Base-by-base conservation (phyloP, 352 stramenopile species). In the Phytophthora ohioensis region DNA sequence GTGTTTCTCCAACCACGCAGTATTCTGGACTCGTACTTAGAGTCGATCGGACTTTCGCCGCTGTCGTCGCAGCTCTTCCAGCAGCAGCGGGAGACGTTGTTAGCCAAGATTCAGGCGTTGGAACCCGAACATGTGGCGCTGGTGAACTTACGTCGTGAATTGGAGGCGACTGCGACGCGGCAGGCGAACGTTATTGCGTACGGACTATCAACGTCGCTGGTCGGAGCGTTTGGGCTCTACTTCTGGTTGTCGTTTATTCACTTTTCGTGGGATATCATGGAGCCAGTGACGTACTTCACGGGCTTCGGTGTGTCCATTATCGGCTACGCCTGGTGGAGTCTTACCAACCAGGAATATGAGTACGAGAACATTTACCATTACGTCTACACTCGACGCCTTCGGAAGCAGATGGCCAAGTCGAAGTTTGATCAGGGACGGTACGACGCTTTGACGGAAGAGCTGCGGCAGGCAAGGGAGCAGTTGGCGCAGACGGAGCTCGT, bases 251-350 rank as follows among this genome's bases (percentile, higher is more conserved):
- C 87, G 55, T 95, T 95, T 68, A 91, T 95, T 65, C 84, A 97
- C 70, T 94, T 95, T 57, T 95, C 88, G 51, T 97, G 88, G 90
- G 88, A 95, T 65, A 97, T 95, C 59, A 97, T 97, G 90, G 90
- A 97, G 66, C 90, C 90, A 0, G 88, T 97, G 66, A 97, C 88
- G 67, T 97, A 97, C 75, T 94, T 95, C 62, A 95, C 87, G 10
- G 90, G 88, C 34, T 94, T 94, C 59, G 88, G 85, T 35, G 78
- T 93, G 53, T 90, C 77, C 21, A 83, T 97, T 54, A 58, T 95
- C 15, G 82, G 83, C 13, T 95, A 94, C 71, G 67, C 80, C 51
- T 95, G 88, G 90, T 97, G 90, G 90, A 94, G 84, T 46, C 39
- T 91, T 48, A 94, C 88, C 31, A 93, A 92, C 72, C 84, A 88